These are phyloP conservation scores for Silene conica DNA, from an alignment of 148 eudicot species.

Conservation along the genomic window DNA sequence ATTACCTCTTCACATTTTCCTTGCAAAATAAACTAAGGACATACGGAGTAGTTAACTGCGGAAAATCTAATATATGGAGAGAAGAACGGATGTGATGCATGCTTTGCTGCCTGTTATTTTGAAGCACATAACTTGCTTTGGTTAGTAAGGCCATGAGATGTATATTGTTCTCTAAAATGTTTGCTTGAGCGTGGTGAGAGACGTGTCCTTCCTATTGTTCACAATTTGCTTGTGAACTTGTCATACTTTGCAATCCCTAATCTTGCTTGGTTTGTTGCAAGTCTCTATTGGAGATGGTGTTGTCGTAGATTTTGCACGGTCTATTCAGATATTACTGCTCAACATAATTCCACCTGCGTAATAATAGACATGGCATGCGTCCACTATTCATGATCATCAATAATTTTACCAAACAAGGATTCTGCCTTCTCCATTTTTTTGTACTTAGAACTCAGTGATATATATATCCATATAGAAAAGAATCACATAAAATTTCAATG, in stretches of 20 bases:
- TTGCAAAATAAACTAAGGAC: not conserved
- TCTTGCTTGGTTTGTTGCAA: not conserved
- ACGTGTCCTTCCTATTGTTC: slow-evolving; percentile 1
- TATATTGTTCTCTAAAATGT: not conserved
- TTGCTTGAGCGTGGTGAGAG: not conserved
- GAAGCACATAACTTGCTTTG: slow-evolving; percentile 6
- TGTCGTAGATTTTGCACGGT: too few relatives aligned
- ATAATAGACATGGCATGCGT: too few relatives aligned
- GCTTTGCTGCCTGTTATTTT: slow-evolving; percentile 1
- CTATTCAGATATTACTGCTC: too few relatives aligned
- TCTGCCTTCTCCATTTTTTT: not conserved
- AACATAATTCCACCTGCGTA: not conserved
- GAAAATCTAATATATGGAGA: not conserved
- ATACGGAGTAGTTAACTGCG: too few relatives aligned
- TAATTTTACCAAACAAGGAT: not conserved
- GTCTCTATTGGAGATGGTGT: not conserved
- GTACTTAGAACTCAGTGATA: not conserved
- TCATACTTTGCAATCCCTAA: not conserved
- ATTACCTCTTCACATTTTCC: not conserved
- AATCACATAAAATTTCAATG: not conserved
- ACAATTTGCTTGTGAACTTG: not conserved
- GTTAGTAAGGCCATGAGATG: not conserved
- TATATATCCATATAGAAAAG: not conserved
- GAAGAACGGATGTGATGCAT: not conserved
- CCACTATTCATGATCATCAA: too few relatives aligned